phyloP scores from a whole-genome alignment of 2,329 filamentous ascomycete species.

The Pseudogymnoascus sp. region DNA sequence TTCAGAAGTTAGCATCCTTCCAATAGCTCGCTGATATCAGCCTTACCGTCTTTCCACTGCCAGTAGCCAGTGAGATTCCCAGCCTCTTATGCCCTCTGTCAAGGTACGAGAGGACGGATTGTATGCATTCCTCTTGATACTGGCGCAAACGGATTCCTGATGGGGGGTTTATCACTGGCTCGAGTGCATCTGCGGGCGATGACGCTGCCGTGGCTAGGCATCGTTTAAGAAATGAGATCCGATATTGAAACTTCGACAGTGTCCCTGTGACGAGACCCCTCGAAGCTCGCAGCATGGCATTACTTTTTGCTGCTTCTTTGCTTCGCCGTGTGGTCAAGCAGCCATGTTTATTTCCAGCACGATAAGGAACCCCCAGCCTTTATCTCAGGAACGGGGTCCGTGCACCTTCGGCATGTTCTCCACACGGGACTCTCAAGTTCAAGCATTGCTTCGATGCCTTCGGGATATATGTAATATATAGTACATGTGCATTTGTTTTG shows the following conservation, averaged over 20 bases:
- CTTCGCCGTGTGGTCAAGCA: neutral
- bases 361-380: neutral
- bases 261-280: neutral
- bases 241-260: neutral
- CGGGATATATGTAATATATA: neutral
- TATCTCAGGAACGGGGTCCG: neutral
- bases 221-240: neutral
- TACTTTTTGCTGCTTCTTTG: neutral
- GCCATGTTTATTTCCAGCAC: neutral
- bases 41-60: slow-evolving; percentile 76
- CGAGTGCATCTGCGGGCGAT: neutral
- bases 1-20: neutral
- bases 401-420: neutral
- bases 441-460: neutral
- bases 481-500: neutral
- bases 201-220: slow-evolving; percentile 1
- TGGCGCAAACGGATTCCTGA: slow-evolving; percentile 56
- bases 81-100: slow-evolving; percentile 67
- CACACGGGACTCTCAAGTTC: neutral
- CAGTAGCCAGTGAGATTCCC: slow-evolving; percentile 80
- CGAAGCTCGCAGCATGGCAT: slow-evolving; percentile 6
- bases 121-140: slow-evolving; percentile 90
- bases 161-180: slow-evolving; percentile 3
- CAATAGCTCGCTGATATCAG: neutral
- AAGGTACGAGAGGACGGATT: slow-evolving; percentile 66